Evolutionary conservation across 495 filamentous ascomycete species (phyloP).

Genomic region (Penicillium cinerascens): DNA sequence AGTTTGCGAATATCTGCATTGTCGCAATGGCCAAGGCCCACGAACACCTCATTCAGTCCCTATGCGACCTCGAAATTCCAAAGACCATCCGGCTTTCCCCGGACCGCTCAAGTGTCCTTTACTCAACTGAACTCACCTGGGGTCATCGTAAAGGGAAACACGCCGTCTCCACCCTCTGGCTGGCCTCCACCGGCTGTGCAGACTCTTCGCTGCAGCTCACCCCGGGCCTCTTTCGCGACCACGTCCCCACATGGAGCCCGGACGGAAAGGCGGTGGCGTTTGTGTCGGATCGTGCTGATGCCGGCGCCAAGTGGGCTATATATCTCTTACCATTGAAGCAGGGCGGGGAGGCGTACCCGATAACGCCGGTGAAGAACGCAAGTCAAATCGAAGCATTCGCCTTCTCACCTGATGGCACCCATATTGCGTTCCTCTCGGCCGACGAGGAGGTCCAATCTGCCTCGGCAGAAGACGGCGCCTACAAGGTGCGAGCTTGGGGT

Average conservation of each 20-base stretch:
- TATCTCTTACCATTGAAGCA: conserved; percentile 16
- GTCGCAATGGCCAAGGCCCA: conserved; percentile 1
- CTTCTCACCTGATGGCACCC: conserved; percentile 14
- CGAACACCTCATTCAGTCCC: conserved; percentile 9
- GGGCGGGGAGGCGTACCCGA: conserved; percentile 17
- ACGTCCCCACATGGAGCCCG: conserved; percentile 17
- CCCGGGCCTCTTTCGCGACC: conserved; percentile 20
- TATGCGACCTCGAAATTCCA: conserved; percentile 23
- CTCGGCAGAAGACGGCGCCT: background rate
- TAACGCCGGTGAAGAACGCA: conserved; percentile 4
- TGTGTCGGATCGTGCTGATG: conserved; percentile 18
- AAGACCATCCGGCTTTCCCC: conserved; percentile 19
- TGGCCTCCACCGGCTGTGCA: conserved; percentile 14
- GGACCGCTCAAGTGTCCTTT: conserved; percentile 14
- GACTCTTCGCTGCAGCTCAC: conserved; percentile 22
- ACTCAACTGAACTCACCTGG: conserved; percentile 18
- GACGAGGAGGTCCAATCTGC: conserved; percentile 7
- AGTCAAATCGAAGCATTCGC: conserved; percentile 12
- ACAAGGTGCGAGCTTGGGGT: conserved; percentile 2
- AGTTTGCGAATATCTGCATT: background rate
- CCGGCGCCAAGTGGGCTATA: conserved; percentile 11
- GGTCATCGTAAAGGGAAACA: conserved; percentile 9
- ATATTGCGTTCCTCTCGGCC: conserved; percentile 15
- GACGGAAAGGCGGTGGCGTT: conserved; percentile 21
- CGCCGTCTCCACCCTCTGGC: conserved; percentile 20